Evolutionary conservation across 2,329 filamentous ascomycete species (phyloP).

Genomic region (Didymella lethalis): DNA sequence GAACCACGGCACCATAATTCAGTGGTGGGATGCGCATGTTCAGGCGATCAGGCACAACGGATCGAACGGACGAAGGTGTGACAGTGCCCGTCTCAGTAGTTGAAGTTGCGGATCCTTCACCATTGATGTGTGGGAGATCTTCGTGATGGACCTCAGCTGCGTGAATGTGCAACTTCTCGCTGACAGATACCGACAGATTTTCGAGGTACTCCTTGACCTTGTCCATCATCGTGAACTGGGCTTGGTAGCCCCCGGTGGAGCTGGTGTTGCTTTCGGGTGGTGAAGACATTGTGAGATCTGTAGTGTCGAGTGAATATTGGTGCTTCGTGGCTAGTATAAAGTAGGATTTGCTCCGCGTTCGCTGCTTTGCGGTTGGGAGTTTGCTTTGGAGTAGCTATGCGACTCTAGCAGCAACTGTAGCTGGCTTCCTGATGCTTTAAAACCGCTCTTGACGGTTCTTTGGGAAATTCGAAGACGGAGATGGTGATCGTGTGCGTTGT

Average conservation of each 20-base stretch:
- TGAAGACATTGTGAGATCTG: constrained; percentile 24
- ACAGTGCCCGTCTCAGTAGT: constrained; percentile 26
- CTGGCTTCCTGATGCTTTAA: neutral
- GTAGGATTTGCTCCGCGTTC: constrained; percentile 1
- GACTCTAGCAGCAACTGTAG: neutral
- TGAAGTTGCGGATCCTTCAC: constrained; percentile 6
- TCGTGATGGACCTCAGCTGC: constrained; percentile 42
- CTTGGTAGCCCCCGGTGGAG: constrained; percentile 11
- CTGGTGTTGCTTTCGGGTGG: constrained; percentile 15
- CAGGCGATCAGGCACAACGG: constrained; percentile 44
- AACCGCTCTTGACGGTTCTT: neutral
- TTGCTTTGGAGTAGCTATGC: constrained; percentile 2
- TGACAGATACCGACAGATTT: constrained; percentile 32
- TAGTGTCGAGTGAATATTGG: neutral
- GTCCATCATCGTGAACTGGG: constrained; percentile 27
- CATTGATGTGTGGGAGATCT: constrained; percentile 38
- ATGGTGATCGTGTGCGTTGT: constrained; percentile 10
- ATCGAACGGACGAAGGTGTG: constrained; percentile 35
- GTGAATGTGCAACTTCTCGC: constrained; percentile 38
- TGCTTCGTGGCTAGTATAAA: constrained; percentile 2
- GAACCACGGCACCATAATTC: constrained; percentile 80
- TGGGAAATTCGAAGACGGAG: neutral
- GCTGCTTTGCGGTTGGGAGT: neutral
- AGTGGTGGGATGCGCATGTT: constrained; percentile 59
- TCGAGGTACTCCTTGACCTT: constrained; percentile 35